Evolutionary conservation across 2,329 filamentous ascomycete genomes (phyloP).

Genomic region (Pestalotiopsis fici): DNA sequence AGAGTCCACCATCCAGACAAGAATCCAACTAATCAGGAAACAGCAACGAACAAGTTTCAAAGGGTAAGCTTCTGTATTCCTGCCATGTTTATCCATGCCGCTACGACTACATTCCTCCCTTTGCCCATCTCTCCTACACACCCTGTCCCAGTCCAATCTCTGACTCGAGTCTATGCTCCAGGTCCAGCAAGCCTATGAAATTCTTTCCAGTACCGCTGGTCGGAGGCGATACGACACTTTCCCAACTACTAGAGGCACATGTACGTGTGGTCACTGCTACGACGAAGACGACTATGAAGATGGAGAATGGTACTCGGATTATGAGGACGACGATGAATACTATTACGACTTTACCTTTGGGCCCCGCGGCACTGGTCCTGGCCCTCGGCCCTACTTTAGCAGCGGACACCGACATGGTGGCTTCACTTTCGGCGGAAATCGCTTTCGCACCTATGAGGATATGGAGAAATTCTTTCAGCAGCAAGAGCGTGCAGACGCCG

Average conservation of each 20-base stretch:
- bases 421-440: constrained; percentile 1
- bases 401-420: neutral
- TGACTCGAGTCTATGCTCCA: constrained; percentile 2
- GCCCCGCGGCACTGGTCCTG: neutral
- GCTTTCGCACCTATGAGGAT: neutral
- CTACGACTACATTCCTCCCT: neutral
- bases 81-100: neutral
- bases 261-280: neutral
- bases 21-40: constrained; percentile 19
- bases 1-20: constrained; percentile 26
- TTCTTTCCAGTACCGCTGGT: constrained; percentile 19
- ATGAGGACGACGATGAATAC: constrained; percentile 7
- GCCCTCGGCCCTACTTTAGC: neutral
- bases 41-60: constrained; percentile 25
- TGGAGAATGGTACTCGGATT: constrained; percentile 2
- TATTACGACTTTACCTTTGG: constrained; percentile 6
- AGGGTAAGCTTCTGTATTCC: constrained; percentile 14
- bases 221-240: constrained; percentile 21
- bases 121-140: neutral
- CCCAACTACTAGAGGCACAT: neutral
- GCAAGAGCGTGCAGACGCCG: neutral
- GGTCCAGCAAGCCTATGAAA: constrained; percentile 26
- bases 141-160: neutral
- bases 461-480: constrained; percentile 1
- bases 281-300: neutral